These are phyloP conservation scores for Cladosporium sp. DNA, from an alignment of 2,329 filamentous ascomycete species.

Conservation along the genomic window DNA sequence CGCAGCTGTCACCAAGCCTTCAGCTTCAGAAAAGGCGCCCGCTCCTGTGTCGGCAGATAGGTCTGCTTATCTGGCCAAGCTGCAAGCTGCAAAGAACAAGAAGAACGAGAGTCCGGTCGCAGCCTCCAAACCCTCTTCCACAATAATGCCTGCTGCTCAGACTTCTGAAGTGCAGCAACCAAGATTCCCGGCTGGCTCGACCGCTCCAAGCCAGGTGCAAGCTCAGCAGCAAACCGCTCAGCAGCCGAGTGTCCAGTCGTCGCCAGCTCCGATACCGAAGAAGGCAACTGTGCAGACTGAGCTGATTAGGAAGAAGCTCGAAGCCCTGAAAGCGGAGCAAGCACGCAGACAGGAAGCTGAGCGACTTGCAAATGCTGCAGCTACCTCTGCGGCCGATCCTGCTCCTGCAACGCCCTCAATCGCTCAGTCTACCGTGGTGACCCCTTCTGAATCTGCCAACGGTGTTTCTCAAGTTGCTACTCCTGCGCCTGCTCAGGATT, in stretches of 20 bases:
- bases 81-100: conserved; percentile 68
- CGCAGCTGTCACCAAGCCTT: conserved; percentile 19
- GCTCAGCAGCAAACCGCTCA: not conserved
- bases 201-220: not conserved
- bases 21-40: conserved; percentile 13
- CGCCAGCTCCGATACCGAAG: no score
- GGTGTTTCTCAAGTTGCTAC: not conserved
- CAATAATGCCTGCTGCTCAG: not conserved
- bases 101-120: conserved; percentile 35
- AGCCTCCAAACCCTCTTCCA: not conserved
- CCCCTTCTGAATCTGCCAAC: not conserved
- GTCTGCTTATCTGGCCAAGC: conserved; percentile 71
- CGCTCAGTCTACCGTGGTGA: not conserved
- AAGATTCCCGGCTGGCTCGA: not conserved
- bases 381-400: conserved; percentile 11
- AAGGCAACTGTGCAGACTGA: conserved; percentile 70
- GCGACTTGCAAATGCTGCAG: not conserved
- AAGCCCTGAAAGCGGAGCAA: conserved; percentile 55
- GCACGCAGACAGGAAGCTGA: conserved; percentile 14
- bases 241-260: no score
- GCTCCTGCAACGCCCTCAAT: not conserved
- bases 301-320: conserved; percentile 72
- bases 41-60: conserved; percentile 44
- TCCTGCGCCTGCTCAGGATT: not conserved
- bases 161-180: not conserved